These are phyloP conservation scores for Sedum album DNA, from an alignment of 164 flowering plant species.

Conservation along the genomic window DNA sequence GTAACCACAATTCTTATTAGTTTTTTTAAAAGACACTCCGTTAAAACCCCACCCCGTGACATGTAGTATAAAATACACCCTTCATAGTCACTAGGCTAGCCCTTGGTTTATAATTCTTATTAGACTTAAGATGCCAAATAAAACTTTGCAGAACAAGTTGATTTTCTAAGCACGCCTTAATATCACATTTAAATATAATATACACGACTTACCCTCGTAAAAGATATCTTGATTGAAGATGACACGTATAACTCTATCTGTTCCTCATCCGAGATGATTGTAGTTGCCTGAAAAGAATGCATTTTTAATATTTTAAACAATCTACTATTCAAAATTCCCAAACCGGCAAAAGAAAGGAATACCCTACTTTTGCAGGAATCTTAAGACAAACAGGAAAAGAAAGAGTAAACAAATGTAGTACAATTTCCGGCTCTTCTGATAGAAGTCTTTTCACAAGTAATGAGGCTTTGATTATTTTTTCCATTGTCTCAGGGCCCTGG, in stretches of 20 bases:
- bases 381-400: neutral
- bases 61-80: too few species aligned
- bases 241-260: slow-evolving; percentile 73
- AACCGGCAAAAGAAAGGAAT: neutral
- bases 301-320: neutral
- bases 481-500: slow-evolving; percentile 56
- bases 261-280: slow-evolving; percentile 45
- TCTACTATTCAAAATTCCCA: neutral
- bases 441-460: slow-evolving; percentile 65
- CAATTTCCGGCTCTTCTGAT: slow-evolving; percentile 66
- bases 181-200: neutral
- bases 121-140: neutral
- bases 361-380: neutral
- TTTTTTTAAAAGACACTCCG: too few species aligned
- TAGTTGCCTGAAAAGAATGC: slow-evolving; percentile 35
- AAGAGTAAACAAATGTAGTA: slow-evolving; percentile 11
- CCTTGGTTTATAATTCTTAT: too few species aligned
- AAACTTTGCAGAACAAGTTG: neutral
- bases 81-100: too few species aligned
- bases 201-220: slow-evolving; percentile 56
- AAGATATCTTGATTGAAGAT: slow-evolving; percentile 65
- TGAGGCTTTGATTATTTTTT: slow-evolving; percentile 55
- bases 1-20: too few species aligned
- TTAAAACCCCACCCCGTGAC: too few species aligned
- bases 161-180: neutral